Evolutionary conservation across 2,329 filamentous ascomycete genomes (phyloP).

Genomic region (Pseudogymnoascus sp.): DNA sequence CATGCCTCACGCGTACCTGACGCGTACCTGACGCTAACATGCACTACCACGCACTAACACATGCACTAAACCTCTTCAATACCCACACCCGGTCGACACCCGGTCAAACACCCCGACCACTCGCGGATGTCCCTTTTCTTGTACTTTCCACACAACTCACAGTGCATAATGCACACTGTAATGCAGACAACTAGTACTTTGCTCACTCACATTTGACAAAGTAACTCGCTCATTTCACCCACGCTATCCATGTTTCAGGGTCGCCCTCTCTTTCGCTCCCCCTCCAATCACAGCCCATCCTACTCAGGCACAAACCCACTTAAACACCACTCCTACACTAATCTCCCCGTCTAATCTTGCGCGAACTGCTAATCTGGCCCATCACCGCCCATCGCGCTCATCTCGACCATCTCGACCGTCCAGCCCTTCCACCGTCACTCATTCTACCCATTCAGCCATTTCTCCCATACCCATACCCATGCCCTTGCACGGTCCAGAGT

Average conservation of each 20-base stretch:
- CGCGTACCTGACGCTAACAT: constrained; percentile 1
- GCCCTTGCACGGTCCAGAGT: background rate
- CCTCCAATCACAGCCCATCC: background rate
- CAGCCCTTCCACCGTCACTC: background rate
- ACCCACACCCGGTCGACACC: background rate
- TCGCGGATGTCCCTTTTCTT: background rate
- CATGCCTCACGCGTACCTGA: background rate
- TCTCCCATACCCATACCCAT: background rate
- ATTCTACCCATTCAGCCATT: background rate
- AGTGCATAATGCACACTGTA: background rate
- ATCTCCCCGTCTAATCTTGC: constrained; percentile 5
- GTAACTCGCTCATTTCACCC: background rate
- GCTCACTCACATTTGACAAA: background rate
- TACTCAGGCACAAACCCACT: background rate
- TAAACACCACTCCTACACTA: background rate
- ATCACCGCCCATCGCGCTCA: background rate
- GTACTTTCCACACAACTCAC: background rate
- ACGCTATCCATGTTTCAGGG: background rate
- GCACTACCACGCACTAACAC: background rate
- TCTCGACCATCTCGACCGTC: background rate
- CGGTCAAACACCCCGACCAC: background rate
- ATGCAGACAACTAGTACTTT: background rate
- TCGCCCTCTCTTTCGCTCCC: background rate
- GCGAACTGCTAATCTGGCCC: background rate
- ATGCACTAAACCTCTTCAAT: background rate